Conservation (phyloP, 495 filamentous ascomycete genomes). For the Penicillium angulare region DNA sequence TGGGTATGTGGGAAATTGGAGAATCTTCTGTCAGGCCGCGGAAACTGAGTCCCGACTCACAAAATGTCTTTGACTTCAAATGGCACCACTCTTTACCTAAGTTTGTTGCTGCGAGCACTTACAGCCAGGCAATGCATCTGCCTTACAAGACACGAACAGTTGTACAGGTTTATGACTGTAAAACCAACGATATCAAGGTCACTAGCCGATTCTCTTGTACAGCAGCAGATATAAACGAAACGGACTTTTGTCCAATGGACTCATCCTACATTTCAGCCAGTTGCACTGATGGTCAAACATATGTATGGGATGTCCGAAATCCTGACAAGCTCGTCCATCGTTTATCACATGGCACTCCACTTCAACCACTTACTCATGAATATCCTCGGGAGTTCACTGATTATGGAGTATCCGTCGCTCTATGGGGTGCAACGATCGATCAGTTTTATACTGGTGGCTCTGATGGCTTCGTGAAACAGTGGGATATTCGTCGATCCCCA, state of each 20-base stretch:
- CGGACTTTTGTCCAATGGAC: conserved; percentile 52
- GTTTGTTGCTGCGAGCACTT: conserved; percentile 62
- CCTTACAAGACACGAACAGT: conserved; percentile 44
- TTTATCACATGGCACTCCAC: conserved; percentile 65
- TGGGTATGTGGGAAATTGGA: conserved; percentile 67
- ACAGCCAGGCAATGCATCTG: conserved; percentile 16
- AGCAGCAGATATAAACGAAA: conserved; percentile 84
- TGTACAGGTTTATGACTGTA: conserved; percentile 51
- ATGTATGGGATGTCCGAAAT: conserved; percentile 78
- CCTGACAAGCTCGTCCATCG: conserved; percentile 57
- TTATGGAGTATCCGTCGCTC: conserved; percentile 74
- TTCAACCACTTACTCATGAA: conserved; percentile 59
- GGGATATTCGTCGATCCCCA: conserved; percentile 67
- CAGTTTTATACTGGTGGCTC: conserved; percentile 87
- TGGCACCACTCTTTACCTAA: conserved; percentile 66
- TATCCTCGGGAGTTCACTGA: conserved; percentile 65
- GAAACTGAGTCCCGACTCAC: conserved; percentile 48
- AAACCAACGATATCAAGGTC: neutral
- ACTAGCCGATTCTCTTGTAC: conserved; percentile 58
- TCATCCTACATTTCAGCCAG: conserved; percentile 70
- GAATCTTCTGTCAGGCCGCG: conserved; percentile 46
- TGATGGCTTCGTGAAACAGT: conserved; percentile 82
- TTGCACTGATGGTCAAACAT: conserved; percentile 79
- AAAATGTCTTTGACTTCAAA: conserved; percentile 76
- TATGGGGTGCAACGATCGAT: conserved; percentile 71